A percentile compares a stretch with the other conserved stretches of the same genome.
Conservation (phyloP, 1,284 basidiomycete species). For the Microbotryum violaceum region DNA sequence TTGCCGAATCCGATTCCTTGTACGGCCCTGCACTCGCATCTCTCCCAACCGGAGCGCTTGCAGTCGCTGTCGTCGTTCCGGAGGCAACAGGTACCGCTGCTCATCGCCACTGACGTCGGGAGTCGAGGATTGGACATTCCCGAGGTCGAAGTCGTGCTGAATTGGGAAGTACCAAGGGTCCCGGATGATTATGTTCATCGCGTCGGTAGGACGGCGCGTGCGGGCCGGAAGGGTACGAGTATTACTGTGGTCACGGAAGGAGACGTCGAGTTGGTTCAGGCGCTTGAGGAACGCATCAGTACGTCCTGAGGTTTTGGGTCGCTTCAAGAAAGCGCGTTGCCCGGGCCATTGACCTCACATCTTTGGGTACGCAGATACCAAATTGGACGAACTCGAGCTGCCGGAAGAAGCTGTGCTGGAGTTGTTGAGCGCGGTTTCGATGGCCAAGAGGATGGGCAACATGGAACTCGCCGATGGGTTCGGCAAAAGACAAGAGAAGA, state of each 20-base stretch:
- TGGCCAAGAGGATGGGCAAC: constrained; percentile 83
- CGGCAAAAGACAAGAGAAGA: constrained; percentile 75
- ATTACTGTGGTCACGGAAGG: constrained; percentile 91
- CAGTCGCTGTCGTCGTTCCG: constrained; percentile 80
- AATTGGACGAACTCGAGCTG: constrained; percentile 61
- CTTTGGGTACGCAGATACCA: constrained; percentile 51
- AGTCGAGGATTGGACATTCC: constrained; percentile 95
- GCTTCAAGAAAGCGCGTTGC: neutral
- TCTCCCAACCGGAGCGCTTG: constrained; percentile 82
- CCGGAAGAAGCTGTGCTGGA: constrained; percentile 79
- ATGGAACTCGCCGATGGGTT: constrained; percentile 76
- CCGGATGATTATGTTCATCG: constrained; percentile 56
- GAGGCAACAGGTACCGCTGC: constrained; percentile 75
- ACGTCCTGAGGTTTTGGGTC: constrained; percentile 37
- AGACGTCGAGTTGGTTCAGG: constrained; percentile 76
- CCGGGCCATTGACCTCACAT: neutral
- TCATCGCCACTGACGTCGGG: constrained; percentile 92
- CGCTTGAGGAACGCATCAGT: constrained; percentile 82
- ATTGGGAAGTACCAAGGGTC: constrained; percentile 92
- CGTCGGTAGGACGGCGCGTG: constrained; percentile 78
- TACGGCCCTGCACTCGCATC: constrained; percentile 83
- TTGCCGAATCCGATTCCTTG: constrained; percentile 65
- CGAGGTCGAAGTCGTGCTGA: constrained; percentile 94
- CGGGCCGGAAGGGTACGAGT: constrained; percentile 80
- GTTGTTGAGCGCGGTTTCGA: constrained; percentile 76